Base-by-base conservation (phyloP, 2,329 filamentous ascomycete genomes). In the Diaporthe caulivora region DNA sequence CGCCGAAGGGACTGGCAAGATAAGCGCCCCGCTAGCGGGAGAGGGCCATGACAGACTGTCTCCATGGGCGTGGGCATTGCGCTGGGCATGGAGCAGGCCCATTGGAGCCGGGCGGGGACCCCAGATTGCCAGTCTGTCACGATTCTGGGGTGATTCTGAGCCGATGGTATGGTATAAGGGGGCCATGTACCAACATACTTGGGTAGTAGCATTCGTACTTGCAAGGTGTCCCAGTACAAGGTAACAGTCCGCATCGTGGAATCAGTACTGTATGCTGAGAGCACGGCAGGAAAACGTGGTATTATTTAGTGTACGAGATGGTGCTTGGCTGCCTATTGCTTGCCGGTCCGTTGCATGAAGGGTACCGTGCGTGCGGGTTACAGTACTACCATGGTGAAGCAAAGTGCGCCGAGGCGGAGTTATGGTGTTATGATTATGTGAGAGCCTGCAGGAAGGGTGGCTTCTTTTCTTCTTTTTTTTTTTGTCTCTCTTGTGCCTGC, bases 141-240 rank as follows among this genome's bases (percentile, higher is more conserved):
- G 71, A 70, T 62, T 58, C 73, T 72, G 73, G 71, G 71, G 70
- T 70, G 73, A 73, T 70, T 71, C 69, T 71, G 69, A 71, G 69
- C 69, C 69, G 69, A 71, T 54, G n/a, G 69, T 17, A 67, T 53
- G 40, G 58, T 26, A 65, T 24, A 42, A 26, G 29, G 17, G 44
- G 44, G 60, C 44, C 60, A 65, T 65, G 60, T 65, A 13, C 11
- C 9, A 9, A 9, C 34, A 9, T 34, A 34, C 34, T 9, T 34
- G 5, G 34, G 34, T 9, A 9, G 34, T 34, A 34, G 34, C 9
- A 34, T 34, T 34, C 34, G 9, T 34, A 51, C 26, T 37, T 65
- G 21, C 21, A 4, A 17, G 17, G 21, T 53, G 62, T 64, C 58
- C 26, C 60, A 53, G 62, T 67, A 67, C 62, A 67, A 40, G 47